Evolutionary conservation across 371 early-diverging fungal species (phyloP).

Genomic region (Zychaea mexicana): DNA sequence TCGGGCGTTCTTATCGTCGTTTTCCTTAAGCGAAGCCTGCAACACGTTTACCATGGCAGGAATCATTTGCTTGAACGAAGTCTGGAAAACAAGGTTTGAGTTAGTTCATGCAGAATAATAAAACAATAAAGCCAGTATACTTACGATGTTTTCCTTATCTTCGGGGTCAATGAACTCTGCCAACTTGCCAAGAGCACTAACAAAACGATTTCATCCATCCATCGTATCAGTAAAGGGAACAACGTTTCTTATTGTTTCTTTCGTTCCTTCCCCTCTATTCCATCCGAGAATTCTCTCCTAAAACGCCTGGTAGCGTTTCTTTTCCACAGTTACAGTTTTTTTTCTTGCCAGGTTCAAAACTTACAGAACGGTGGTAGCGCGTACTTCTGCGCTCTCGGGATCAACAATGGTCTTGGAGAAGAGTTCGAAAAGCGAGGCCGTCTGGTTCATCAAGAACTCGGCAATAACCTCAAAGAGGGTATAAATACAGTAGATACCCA

Average conservation of each 20-base stretch:
- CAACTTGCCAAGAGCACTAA: slow-evolving; percentile 75
- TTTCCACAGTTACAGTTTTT: not conserved
- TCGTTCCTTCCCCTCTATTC: not conserved
- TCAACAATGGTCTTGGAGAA: slow-evolving; percentile 73
- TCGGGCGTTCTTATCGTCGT: slow-evolving; percentile 74
- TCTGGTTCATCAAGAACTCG: slow-evolving; percentile 67
- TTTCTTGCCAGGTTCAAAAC: slow-evolving; percentile 11
- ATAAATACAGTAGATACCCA: slow-evolving; percentile 81
- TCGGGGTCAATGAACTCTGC: slow-evolving; percentile 81
- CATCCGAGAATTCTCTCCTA: too few relatives aligned
- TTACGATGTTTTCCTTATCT: slow-evolving; percentile 65
- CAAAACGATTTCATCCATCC: not conserved
- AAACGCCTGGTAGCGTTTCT: too few relatives aligned
- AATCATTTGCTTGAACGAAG: slow-evolving; percentile 44
- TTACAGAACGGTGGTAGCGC: slow-evolving; percentile 73
- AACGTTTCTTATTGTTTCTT: not conserved
- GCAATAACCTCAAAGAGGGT: slow-evolving; percentile 81
- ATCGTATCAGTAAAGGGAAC: too few relatives aligned
- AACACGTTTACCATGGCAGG: slow-evolving; percentile 87
- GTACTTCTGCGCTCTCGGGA: slow-evolving; percentile 78
- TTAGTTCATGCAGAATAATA: not conserved
- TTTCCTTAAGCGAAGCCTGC: slow-evolving; percentile 67
- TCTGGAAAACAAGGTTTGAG: not conserved
- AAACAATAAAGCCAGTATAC: too few relatives aligned
- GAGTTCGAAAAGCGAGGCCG: slow-evolving; percentile 69